These are phyloP conservation scores for Ceratocystis papillata DNA, from an alignment of 2,329 filamentous ascomycete species.

Conservation along the genomic window DNA sequence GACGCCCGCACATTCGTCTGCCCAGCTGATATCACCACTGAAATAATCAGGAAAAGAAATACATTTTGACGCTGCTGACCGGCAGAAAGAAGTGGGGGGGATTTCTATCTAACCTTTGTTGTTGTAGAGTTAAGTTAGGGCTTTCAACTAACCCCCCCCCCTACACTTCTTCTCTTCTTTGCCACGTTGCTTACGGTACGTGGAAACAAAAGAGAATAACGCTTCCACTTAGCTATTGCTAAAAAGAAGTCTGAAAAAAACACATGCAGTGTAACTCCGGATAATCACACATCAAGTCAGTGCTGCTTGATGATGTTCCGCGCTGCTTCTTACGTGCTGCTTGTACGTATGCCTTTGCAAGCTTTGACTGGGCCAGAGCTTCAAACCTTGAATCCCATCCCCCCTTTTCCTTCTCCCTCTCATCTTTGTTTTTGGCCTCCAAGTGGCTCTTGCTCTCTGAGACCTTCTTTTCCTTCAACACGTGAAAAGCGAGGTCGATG, in stretches of 20 bases:
- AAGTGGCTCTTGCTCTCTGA: not conserved
- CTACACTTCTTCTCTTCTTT: too few relatives aligned
- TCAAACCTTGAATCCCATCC: not conserved
- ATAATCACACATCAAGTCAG: not conserved
- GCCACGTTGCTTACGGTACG: too few relatives aligned
- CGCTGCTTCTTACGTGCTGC: not conserved
- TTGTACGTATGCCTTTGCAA: not conserved
- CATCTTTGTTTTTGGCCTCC: not conserved
- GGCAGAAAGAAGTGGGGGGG: too few relatives aligned
- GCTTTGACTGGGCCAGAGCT: not conserved
- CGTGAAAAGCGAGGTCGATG: not conserved
- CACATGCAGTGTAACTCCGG: conserved; percentile 4
- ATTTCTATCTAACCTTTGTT: too few relatives aligned
- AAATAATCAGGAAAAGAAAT: too few relatives aligned
- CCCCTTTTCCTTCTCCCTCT: not conserved
- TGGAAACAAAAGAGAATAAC: too few relatives aligned
- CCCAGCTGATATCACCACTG: too few relatives aligned
- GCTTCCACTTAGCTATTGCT: not conserved
- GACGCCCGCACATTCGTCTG: too few relatives aligned
- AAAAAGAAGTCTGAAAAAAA: too few relatives aligned
- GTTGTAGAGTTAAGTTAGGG: too few relatives aligned
- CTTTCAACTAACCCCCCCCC: too few relatives aligned
- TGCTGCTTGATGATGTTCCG: not conserved
- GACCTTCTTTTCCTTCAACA: not conserved
- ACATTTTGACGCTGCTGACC: too few relatives aligned